Evolutionary conservation across 805 yeast genomes (phyloP), one percentile per base, ranked within the genome.

Genomic region (Zygoascus bituminiphila): DNA sequence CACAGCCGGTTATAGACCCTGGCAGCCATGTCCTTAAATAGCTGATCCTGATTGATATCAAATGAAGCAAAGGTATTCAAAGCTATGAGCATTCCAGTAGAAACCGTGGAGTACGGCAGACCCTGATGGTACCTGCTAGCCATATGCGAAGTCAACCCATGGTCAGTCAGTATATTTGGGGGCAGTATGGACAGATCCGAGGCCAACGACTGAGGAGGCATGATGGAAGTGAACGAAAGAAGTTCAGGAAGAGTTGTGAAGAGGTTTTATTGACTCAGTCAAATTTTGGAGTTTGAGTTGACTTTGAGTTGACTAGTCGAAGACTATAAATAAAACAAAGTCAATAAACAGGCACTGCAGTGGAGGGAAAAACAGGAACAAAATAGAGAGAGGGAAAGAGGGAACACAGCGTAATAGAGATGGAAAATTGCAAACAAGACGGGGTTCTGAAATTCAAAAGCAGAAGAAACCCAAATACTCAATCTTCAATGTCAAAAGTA

Each of bases 121-220:
- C 71, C 72, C 51, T 66, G 69, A 53, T 69, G 71, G 55, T 56
- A 69, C 39, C 72, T 55, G 37, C 72, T 66, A 22, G 73, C 73
- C 25, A 68, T 59, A 47, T 69, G 73, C 14, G 72, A 67, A 21
- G 73, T 69, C 44, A 69, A 57, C 36, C 64, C 70, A 44, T 65
- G 66, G 49, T 66, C 72, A 15, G 66, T 63, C 53, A 68, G 59
- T 40, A 62, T 54, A 19, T 59, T 48, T 39, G 62, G 57, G 17
- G 73, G 64, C 53, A 68, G 61, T 50, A 58, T 61, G 40, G 71
- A 62, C 45, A 68, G 45, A 50, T 68, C 73, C 37, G 56, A 39
- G 12, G 59, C 57, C 26, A 54, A 40, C 25, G 59, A 51, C 24
- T 49, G 58, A 24, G 57, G 57, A 24, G 54, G 50, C 57, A 54